Base-by-base conservation (phyloP, 345 rosid genomes). In the Pugionium dolabratum region DNA sequence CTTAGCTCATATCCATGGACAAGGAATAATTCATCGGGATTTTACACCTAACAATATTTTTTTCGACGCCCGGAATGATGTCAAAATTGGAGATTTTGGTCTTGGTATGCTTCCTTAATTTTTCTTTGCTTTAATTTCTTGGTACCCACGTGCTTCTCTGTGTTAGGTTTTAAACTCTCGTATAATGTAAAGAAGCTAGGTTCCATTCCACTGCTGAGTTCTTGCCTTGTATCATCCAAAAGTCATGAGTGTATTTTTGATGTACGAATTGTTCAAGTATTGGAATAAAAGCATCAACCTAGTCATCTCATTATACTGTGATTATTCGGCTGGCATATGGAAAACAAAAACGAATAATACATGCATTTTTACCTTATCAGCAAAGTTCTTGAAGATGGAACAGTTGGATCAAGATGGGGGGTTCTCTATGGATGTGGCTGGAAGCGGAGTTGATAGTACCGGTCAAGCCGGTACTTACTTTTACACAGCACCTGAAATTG, bases 401-500 rank as follows among this genome's bases (percentile, higher is more conserved):
- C 97, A 90, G 78, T 73, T 89, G 75, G 98, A 93, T 60, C 98
- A 80, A 77, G 98, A 90, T 75, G 76, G 69, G 36, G 74, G 77
- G 61, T 66, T 86, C 41, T 81, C 86, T 11, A 56, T 65, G 33
- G 98, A 87, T 73, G 65, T 78, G 46, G 71, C 76, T 72, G 94
- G 95, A 82, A 82, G 85, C 62, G 91, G 95, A 35, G 62, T 79
- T 43, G 97, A 93, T 68, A 76, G 96, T 75, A 93, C 98, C 41
- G 94, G 98, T 76, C 88, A 85, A 81, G 88, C 91, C 36, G 98
- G 98, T 72, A 93, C 98, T 46, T 93, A 86, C 70, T 90, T 93
- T 57, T 93, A 93, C 60, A 93, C 97, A 67, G 98, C 98, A 7
- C 98, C 98, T 54, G 98, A 93, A 81, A 93, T 93, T 73, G 98